Percentiles rank a stretch among this genome's conserved stretches.
Evolutionary conservation across 176 grass and related monocot genomes (phyloP).

Genomic region (Chloris gayana): DNA sequence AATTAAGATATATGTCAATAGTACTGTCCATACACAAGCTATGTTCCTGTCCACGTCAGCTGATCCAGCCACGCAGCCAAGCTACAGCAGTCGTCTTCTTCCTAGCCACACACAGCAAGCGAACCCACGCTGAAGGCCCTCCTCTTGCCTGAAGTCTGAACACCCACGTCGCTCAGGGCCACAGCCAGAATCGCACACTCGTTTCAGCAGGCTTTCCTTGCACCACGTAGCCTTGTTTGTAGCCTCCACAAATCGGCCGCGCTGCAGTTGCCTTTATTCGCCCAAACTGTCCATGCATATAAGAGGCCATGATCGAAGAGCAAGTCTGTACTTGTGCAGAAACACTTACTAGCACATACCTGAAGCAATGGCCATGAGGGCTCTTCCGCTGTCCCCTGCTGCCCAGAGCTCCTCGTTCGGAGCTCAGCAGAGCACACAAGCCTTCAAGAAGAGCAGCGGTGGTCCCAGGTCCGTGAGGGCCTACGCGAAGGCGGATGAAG

Average conservation of each 20-base stretch:
- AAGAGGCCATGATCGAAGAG: background rate
- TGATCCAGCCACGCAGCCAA: slow-evolving; percentile 29
- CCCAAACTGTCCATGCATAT: slow-evolving; percentile 16
- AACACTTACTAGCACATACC: background rate
- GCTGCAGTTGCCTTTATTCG: background rate
- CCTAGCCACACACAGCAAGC: slow-evolving; percentile 38
- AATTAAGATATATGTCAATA: background rate
- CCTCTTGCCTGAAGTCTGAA: slow-evolving; percentile 35
- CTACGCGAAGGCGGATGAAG: slow-evolving; percentile 50
- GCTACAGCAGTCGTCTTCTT: background rate
- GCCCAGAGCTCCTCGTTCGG: slow-evolving; percentile 55
- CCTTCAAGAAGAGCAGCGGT: slow-evolving; percentile 24
- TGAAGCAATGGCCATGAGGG: slow-evolving; percentile 62
- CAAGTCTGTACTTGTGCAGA: slow-evolving; percentile 18
- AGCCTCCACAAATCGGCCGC: slow-evolving; percentile 40
- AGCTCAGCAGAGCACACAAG: slow-evolving; percentile 14
- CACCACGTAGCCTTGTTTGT: slow-evolving; percentile 62
- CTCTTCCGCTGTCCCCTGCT: slow-evolving; percentile 52
- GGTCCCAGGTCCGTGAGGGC: slow-evolving; percentile 39
- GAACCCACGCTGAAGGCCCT: background rate
- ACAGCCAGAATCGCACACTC: slow-evolving; percentile 16
- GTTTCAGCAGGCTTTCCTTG: slow-evolving; percentile 55
- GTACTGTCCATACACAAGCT: background rate
- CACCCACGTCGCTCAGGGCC: slow-evolving; percentile 22
- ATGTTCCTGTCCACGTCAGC: background rate